Conservation (phyloP, 2,329 filamentous ascomycete genomes). For the Aspergillus aculeatus region DNA sequence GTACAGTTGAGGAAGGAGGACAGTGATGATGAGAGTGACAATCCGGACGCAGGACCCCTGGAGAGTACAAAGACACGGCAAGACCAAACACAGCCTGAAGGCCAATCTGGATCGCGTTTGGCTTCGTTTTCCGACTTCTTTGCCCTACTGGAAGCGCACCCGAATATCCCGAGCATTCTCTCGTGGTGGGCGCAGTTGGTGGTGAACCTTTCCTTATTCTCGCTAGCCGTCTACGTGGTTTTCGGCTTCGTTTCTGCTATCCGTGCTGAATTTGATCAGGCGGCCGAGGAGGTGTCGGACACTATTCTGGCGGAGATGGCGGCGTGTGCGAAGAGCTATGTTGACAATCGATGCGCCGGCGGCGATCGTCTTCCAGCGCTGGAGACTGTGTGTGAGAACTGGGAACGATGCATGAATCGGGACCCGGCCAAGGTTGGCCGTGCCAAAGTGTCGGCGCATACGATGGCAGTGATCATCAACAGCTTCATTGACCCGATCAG, state of each 20-base stretch:
- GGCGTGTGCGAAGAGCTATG: constrained; percentile 70
- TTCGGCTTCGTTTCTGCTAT: constrained; percentile 70
- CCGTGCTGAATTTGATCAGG: constrained; percentile 70
- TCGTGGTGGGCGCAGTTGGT: constrained; percentile 65
- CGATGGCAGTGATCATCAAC: constrained; percentile 90
- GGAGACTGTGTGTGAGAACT: constrained; percentile 69
- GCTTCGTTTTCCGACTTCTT: constrained; percentile 54
- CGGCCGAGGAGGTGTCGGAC: constrained; percentile 66
- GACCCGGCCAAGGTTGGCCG: constrained; percentile 76
- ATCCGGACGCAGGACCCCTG: constrained; percentile 37
- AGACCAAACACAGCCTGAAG: constrained; percentile 19
- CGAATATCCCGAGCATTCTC: constrained; percentile 63
- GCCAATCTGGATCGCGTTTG: constrained; percentile 28
- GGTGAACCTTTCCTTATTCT: constrained; percentile 51
- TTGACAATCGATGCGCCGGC: constrained; percentile 70
- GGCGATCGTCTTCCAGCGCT: constrained; percentile 70
- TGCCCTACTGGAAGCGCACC: constrained; percentile 63
- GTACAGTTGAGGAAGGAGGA: constrained; percentile 41
- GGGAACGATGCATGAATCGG: constrained; percentile 83
- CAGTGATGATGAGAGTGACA: constrained; percentile 45
- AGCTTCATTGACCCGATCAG: constrained; percentile 88
- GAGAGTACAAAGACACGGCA: constrained; percentile 28
- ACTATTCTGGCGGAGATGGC: constrained; percentile 71
- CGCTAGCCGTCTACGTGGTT: constrained; percentile 60
- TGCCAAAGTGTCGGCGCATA: constrained; percentile 78